Evolutionary conservation across 2,329 filamentous ascomycete genomes (phyloP), one percentile per base, ranked within the genome.

Genomic region (Rutstroemia sp.): DNA sequence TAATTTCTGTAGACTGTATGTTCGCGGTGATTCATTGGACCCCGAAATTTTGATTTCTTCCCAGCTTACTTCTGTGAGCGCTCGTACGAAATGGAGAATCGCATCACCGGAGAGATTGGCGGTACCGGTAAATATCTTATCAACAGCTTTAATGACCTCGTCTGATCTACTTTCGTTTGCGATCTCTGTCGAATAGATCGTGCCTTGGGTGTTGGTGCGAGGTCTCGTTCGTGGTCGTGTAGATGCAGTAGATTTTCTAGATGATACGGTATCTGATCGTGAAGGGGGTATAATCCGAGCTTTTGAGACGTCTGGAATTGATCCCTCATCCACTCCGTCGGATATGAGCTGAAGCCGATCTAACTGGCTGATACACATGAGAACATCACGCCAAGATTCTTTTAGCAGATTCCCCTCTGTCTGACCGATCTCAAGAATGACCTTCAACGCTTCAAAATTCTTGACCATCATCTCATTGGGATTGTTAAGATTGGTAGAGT

Each of bases 1-100:
- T 61, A 99, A 83, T 73, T 99, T 99, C 69, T 99, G 94, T 60
- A 99, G 76, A 74, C 92, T 96, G 78, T 96, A 99, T 8, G 92
- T 99, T 54, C 95, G 84, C 10, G 94, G 94, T 21, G 90, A 95
- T 59, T 99, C 94, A 68, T 92, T 96, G 56, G 92, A 89, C 0
- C 94, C 94, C 0, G 94, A 97, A 3, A 94, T 95, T 69, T 95
- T 92, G 67, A 99, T 99, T 72, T 99, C 94, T 68, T 97, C 92
- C 94, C 94, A 97, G 72, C 92, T 97, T 62, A 99, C 92, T 69
- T 96, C 91, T 7, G 89, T 95, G 57, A 99, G 74, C 0, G 94
- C 92, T 56, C 86, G 85, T 51, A 96, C 92, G 70, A 99, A 99
- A 70, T 95, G 87, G 1, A 97, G 88, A 66, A 99, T 99, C 3